phyloP scores from a whole-genome alignment of 257 asterid genomes.

The Avicennia marina region DNA sequence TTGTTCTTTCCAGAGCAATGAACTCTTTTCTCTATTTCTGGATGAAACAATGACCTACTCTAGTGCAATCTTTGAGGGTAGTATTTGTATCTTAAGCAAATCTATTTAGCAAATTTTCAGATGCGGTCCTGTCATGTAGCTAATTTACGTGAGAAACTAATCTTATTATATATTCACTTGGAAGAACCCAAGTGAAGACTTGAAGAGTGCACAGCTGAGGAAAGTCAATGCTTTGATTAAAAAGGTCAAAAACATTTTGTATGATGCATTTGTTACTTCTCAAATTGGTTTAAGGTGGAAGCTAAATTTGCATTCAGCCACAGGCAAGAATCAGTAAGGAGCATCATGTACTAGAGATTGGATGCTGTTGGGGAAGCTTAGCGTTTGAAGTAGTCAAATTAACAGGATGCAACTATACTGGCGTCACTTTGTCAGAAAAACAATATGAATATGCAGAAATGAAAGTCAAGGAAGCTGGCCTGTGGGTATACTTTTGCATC shows the following conservation, averaged over 20 bases:
- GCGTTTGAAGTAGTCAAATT: slow-evolving; percentile 76
- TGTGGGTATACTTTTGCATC: slow-evolving; percentile 41
- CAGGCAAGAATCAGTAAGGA: slow-evolving; percentile 69
- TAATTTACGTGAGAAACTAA: no score
- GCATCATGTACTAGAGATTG: slow-evolving; percentile 81
- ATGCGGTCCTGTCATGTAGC: no score
- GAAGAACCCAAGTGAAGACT: slow-evolving; percentile 64
- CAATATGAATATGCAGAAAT: slow-evolving; percentile 67
- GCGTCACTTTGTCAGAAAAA: slow-evolving; percentile 79
- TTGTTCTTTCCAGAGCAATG: slow-evolving; percentile 66
- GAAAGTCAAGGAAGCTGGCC: slow-evolving; percentile 78
- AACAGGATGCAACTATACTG: slow-evolving; percentile 87
- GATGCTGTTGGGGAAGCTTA: slow-evolving; percentile 93
- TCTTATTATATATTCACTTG: background rate
- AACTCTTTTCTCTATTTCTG: slow-evolving; percentile 60
- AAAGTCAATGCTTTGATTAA: slow-evolving; percentile 73
- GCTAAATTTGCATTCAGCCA: background rate
- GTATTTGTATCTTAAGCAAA: background rate
- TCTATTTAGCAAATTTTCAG: background rate
- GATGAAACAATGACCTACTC: slow-evolving; percentile 94
- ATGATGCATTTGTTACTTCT: background rate
- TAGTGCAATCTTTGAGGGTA: slow-evolving; percentile 75
- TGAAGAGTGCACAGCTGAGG: slow-evolving; percentile 73
- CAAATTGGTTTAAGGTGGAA: no score
- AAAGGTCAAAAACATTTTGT: slow-evolving; percentile 35